Percentiles rank a stretch among this genome's conserved stretches.
Evolutionary conservation across 2,329 filamentous ascomycete genomes (phyloP).

Genomic region (Colletotrichum navitas): DNA sequence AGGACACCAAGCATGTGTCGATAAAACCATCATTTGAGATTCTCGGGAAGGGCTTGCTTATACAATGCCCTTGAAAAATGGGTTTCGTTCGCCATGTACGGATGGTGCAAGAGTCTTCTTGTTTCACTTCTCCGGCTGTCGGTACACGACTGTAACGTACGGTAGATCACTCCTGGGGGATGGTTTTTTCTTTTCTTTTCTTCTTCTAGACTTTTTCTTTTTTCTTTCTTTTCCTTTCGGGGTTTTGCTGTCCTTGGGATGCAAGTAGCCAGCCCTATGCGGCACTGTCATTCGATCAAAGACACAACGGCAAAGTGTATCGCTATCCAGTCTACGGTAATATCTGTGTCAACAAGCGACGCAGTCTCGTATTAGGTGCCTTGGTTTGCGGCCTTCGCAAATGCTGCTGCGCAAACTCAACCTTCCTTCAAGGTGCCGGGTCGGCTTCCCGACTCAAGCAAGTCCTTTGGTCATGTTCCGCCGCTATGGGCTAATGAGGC

Average conservation of each 20-base stretch:
- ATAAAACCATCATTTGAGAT: background rate
- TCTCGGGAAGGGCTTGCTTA: slow-evolving; percentile 7
- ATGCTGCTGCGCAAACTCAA: background rate
- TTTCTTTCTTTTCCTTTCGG: background rate
- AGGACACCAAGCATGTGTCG: background rate
- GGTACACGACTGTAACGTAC: background rate
- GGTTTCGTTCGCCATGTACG: background rate
- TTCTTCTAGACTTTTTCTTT: background rate
- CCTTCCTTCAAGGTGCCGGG: background rate
- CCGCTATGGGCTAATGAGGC: background rate
- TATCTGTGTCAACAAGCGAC: background rate
- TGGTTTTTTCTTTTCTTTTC: background rate
- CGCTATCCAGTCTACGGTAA: background rate
- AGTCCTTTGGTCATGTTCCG: background rate
- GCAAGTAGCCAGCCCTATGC: background rate
- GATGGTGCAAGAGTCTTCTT: background rate
- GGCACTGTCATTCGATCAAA: background rate
- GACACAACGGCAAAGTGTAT: background rate
- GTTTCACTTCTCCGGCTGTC: background rate
- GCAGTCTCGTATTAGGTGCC: background rate
- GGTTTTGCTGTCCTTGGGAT: background rate
- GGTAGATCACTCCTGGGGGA: background rate
- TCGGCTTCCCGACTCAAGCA: background rate
- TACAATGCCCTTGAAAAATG: slow-evolving; percentile 22
- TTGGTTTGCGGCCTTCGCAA: background rate